Conservation (phyloP, 2,329 filamentous ascomycete species). For the Spiromastix sp. region DNA sequence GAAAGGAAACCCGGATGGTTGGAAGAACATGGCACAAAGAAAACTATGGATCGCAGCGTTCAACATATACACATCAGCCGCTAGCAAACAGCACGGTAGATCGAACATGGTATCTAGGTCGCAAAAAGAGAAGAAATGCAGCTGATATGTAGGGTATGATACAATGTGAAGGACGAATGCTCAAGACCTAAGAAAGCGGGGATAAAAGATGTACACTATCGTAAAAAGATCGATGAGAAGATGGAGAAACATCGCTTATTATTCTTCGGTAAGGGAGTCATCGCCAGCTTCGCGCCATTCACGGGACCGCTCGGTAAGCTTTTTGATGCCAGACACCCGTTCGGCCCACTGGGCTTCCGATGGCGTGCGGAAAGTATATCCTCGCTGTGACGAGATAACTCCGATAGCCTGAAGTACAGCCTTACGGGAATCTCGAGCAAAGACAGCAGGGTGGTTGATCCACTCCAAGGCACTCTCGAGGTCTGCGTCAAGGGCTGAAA, state of each 20-base stretch:
- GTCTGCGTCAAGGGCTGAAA: constrained; percentile 80
- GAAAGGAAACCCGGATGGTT: no score
- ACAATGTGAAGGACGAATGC: no score
- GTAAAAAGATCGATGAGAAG: constrained; percentile 7
- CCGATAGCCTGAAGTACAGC: constrained; percentile 93
- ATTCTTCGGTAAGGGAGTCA: constrained; percentile 54
- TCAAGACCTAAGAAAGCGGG: background rate
- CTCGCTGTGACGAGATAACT: constrained; percentile 88
- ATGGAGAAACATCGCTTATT: constrained; percentile 11
- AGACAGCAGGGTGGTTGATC: constrained; percentile 95
- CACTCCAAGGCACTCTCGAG: constrained; percentile 86
- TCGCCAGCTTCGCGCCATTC: constrained; percentile 86
- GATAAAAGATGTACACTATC: constrained; percentile 6
- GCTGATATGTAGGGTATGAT: no score
- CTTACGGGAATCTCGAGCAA: constrained; percentile 87
- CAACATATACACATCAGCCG: no score
- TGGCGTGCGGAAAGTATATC: constrained; percentile 83
- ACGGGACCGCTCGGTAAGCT: constrained; percentile 69
- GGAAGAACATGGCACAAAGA: no score
- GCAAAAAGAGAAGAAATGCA: no score
- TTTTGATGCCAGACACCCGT: constrained; percentile 69
- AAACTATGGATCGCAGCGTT: no score
- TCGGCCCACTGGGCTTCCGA: constrained; percentile 84
- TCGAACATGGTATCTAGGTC: no score
- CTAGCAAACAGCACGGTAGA: no score